Evolutionary conservation across 345 rosid genomes (phyloP), one percentile per base, ranked within the genome.

Genomic region (Citrus hindsii): DNA sequence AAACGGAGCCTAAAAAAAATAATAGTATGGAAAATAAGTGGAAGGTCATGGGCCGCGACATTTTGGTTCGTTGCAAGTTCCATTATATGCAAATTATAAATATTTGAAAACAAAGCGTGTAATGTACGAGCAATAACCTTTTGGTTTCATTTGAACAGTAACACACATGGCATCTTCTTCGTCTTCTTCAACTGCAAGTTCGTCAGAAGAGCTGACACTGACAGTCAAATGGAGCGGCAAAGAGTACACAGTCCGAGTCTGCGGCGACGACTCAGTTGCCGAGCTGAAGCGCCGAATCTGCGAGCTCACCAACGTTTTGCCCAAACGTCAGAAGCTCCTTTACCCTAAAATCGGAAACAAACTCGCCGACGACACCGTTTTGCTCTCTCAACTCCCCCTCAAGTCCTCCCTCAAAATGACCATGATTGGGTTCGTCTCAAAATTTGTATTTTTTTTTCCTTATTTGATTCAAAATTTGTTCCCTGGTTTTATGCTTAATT

Each of bases 321-420:
- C 98, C 58, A 92, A 92, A 80, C 86, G 98, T 48, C 99, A 96
- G 84, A 96, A 96, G 89, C 98, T 96, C 79, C 94, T 96, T 51
- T 96, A 92, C 81, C 98, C 99, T 8, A 94, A 96, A 84, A 84
- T 90, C 77, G 97, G 95, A 51, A 89, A 92, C 77, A 94, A 88
- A 78, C 95, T 96, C 80, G 85, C 98, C 63, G 97, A 94, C 55
- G 97, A 91, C 69, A 76, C 92, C 53, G 76, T 90, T 60, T 73
- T 96, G 79, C 92, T 96, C 82, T 92, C 93, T 51, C 85, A 88
- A 61, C 79, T 96, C 27, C 92, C 97, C 32, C 94, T 93, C 79
- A 96, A 96, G 79, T 79, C 97, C 67, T 89, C 97, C 9, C 88
- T 91, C 77, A 96, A 96, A 87, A 96, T 96, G 97, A 96, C 97